These are phyloP conservation scores for Pichia rugopelliculosa DNA, from an alignment of 805 yeast genomes.

Conservation along the genomic window DNA sequence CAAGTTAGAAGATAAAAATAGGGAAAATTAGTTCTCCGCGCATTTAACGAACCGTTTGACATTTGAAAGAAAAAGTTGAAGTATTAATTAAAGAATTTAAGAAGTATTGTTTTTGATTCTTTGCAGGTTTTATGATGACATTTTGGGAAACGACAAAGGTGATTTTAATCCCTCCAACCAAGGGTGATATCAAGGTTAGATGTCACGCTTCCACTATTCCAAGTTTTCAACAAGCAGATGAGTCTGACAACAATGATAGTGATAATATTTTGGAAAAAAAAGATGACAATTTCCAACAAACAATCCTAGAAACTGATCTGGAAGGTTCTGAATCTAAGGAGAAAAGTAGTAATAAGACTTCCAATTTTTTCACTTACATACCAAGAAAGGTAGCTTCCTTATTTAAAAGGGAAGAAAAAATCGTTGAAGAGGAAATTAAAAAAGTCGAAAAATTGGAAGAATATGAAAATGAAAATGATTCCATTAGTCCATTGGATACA, in stretches of 20 bases:
- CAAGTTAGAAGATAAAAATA: too few species aligned
- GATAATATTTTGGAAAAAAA: too few species aligned
- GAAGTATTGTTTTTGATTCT: too few species aligned
- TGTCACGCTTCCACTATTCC: background rate
- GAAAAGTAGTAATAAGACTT: background rate
- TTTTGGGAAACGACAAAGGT: background rate
- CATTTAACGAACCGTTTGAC: too few species aligned
- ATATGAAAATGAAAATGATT: slow-evolving; percentile 1
- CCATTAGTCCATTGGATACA: slow-evolving; percentile 10
- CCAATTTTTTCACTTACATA: background rate
- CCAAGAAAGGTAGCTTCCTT: background rate
- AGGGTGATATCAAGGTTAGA: slow-evolving; percentile 1
- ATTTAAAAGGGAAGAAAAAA: background rate
- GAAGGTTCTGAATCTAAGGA: background rate
- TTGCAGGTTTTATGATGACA: background rate
- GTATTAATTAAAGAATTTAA: too few species aligned
- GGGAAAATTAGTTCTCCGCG: too few species aligned
- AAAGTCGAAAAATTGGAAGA: background rate
- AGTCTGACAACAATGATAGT: background rate
- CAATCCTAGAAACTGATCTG: background rate
- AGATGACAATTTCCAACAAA: too few species aligned
- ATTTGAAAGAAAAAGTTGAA: too few species aligned
- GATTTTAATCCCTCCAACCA: background rate
- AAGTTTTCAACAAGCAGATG: background rate
- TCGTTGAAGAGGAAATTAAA: background rate